These are phyloP conservation scores for Endoconidiophora polonica DNA, from an alignment of 2,329 filamentous ascomycete genomes.

Conservation along the genomic window DNA sequence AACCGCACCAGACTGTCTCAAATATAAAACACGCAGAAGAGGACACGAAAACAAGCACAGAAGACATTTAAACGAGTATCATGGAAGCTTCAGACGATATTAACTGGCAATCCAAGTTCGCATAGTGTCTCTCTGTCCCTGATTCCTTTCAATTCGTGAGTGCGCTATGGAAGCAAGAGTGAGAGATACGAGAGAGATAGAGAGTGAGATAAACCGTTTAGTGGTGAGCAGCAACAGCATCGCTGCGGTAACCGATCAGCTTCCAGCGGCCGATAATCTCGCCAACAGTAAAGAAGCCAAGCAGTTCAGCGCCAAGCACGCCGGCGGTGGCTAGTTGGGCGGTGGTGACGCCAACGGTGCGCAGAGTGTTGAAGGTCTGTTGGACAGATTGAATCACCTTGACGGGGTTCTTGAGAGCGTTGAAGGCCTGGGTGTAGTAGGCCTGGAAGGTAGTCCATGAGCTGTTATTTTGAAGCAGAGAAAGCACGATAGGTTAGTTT, in stretches of 20 bases:
- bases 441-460: conserved; percentile 66
- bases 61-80: too few relatives aligned
- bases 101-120: too few relatives aligned
- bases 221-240: conserved; percentile 42
- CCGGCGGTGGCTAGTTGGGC: conserved; percentile 56
- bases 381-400: conserved; percentile 38
- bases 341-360: conserved; percentile 51
- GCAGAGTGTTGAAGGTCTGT: conserved; percentile 39
- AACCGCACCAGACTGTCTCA: too few relatives aligned
- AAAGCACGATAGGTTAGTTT: not conserved
- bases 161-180: not conserved
- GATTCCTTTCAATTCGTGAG: not conserved
- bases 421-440: conserved; percentile 64
- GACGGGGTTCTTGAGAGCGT: conserved; percentile 52
- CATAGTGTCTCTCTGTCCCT: not conserved
- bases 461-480: conserved; percentile 28
- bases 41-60: too few relatives aligned
- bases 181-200: not conserved
- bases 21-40: too few relatives aligned
- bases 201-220: conserved; percentile 20
- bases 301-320: conserved; percentile 66
- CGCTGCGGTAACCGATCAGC: conserved; percentile 79
- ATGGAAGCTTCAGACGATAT: too few relatives aligned
- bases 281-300: conserved; percentile 95
- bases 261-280: conserved; percentile 95